Conservation (phyloP, 106 monocot genomes). For the Platanthera zijinensis region DNA sequence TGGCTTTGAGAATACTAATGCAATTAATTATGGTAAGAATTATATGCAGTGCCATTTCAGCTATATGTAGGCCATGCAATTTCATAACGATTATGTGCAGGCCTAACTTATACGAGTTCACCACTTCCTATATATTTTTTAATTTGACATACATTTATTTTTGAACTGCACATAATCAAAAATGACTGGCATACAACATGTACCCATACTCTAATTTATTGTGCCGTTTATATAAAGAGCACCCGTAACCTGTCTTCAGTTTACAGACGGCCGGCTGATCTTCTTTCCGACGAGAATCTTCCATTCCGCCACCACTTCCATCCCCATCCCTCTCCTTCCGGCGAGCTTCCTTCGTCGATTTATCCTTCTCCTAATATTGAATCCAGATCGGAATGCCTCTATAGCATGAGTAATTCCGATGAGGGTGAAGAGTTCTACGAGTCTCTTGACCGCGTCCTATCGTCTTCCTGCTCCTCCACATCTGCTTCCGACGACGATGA, state of each 20-base stretch:
- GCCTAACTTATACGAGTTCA: no score
- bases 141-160: no score
- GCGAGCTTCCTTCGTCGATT: background rate
- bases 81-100: no score
- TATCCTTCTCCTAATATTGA: background rate
- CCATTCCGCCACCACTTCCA: background rate
- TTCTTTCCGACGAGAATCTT: background rate
- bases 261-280: background rate
- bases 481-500: slow-evolving; percentile 51
- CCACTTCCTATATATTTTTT: no score
- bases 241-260: background rate
- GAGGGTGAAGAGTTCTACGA: slow-evolving; percentile 58
- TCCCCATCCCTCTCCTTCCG: background rate
- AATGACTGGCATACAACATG: no score
- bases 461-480: slow-evolving; percentile 87
- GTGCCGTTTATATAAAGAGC: background rate
- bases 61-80: no score
- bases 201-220: no score
- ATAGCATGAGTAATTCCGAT: slow-evolving; percentile 20
- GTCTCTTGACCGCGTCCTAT: slow-evolving; percentile 69
- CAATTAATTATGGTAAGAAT: no score
- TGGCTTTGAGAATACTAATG: no score
- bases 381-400: background rate
- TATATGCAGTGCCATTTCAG: no score
- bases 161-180: no score